These are phyloP conservation scores for Parasarocladium wereldwijsianum DNA, from an alignment of 2,329 filamentous ascomycete genomes.

Conservation along the genomic window DNA sequence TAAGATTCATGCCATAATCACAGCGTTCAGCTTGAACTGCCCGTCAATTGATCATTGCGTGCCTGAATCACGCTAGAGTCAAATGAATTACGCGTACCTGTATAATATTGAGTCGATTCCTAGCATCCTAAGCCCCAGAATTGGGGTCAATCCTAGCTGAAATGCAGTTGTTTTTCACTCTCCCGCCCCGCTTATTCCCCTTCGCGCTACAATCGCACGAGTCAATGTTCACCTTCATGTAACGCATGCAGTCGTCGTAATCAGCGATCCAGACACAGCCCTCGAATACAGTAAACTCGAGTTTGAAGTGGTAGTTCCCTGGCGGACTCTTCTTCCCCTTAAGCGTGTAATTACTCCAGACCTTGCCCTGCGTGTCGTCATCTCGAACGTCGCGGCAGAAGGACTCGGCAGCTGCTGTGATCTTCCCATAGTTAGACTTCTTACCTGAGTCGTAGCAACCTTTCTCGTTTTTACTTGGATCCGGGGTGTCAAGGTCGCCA, in stretches of 20 bases:
- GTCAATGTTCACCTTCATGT: conserved; percentile 12
- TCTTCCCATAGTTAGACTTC: conserved; percentile 4
- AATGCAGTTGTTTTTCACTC: conserved; percentile 8
- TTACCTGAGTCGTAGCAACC: conserved; percentile 7
- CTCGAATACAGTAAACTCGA: conserved; percentile 6
- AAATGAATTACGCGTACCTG: too few relatives aligned
- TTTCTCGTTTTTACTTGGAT: conserved; percentile 5
- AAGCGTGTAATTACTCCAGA: conserved; percentile 6
- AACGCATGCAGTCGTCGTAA: conserved; percentile 10
- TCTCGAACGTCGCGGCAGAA: conserved; percentile 8
- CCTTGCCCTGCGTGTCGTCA: not conserved
- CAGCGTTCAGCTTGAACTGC: too few relatives aligned
- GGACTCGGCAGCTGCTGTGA: conserved; percentile 6
- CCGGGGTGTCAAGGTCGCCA: conserved; percentile 3
- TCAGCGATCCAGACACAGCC: conserved; percentile 9
- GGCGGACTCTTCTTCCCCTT: conserved; percentile 6
- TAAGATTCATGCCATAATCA: too few relatives aligned
- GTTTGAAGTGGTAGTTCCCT: conserved; percentile 6
- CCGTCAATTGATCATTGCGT: too few relatives aligned
- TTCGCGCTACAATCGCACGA: conserved; percentile 11
- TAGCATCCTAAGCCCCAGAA: conserved; percentile 1
- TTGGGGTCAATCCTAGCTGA: conserved; percentile 1
- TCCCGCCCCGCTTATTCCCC: conserved; percentile 12
- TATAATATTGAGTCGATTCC: too few relatives aligned
- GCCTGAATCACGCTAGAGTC: too few relatives aligned